phyloP scores from a whole-genome alignment of 1,284 basidiomycete genomes.

The Thelephora terrestris region DNA sequence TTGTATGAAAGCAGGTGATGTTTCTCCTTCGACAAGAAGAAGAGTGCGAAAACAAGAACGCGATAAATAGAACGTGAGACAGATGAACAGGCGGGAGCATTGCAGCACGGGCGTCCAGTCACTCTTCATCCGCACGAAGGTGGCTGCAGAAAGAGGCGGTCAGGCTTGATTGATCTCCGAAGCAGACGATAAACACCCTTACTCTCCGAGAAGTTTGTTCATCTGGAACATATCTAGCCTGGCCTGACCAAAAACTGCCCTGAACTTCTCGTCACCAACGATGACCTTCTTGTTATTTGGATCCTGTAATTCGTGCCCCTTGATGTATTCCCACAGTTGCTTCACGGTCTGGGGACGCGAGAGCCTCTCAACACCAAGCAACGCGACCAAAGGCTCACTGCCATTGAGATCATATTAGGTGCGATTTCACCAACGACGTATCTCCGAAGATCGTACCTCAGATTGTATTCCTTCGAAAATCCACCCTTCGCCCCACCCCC shows the following conservation, averaged over 20 bases:
- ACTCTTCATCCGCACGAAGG: no score
- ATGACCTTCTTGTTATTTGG: slow-evolving; percentile 74
- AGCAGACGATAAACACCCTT: slow-evolving; percentile 21
- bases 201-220: slow-evolving; percentile 77
- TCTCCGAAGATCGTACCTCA: slow-evolving; percentile 42
- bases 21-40: no score
- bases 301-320: slow-evolving; percentile 68
- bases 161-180: no score
- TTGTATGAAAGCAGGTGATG: no score
- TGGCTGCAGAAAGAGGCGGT: no score
- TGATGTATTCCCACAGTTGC: slow-evolving; percentile 80
- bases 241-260: slow-evolving; percentile 63
- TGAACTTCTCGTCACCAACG: slow-evolving; percentile 62
- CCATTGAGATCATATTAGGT: slow-evolving; percentile 1
- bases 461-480: slow-evolving; percentile 66
- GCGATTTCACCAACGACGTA: background rate
- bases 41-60: no score
- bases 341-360: slow-evolving; percentile 87
- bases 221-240: slow-evolving; percentile 82
- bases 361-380: slow-evolving; percentile 49
- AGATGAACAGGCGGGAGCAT: no score
- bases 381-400: slow-evolving; percentile 53
- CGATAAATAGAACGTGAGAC: no score
- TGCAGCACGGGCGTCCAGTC: no score
- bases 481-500: slow-evolving; percentile 35